Evolutionary conservation across 169 alveolate genomes (phyloP).

Genomic region (Eimeria acervulina): DNA sequence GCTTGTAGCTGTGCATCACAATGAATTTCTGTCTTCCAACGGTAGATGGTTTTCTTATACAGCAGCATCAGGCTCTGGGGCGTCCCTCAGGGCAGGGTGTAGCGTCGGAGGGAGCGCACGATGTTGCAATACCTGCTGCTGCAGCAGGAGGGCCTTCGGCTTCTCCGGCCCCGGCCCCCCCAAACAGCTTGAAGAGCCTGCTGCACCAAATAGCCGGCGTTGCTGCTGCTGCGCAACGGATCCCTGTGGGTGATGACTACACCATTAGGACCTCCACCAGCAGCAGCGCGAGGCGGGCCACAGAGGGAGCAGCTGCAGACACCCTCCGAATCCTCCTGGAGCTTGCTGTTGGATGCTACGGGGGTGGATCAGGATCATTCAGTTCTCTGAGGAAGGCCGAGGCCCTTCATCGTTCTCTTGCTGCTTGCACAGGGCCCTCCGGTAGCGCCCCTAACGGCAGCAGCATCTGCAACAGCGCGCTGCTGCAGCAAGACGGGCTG

Average conservation of each 20-base stretch:
- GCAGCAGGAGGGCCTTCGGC: slow-evolving; percentile 6
- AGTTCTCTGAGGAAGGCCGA: neutral
- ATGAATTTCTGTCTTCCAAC: slow-evolving; percentile 58
- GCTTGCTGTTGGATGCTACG: slow-evolving; percentile 6
- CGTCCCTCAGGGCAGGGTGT: neutral
- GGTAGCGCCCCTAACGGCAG: neutral
- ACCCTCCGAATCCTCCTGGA: slow-evolving; percentile 49
- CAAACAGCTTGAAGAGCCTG: slow-evolving; percentile 45
- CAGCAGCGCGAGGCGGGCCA: slow-evolving; percentile 39
- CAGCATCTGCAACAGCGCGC: slow-evolving; percentile 17
- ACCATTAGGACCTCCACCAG: slow-evolving; percentile 38
- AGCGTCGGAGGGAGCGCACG: neutral
- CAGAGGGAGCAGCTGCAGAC: slow-evolving; percentile 77
- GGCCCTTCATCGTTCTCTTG: slow-evolving; percentile 28
- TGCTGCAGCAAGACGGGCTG: slow-evolving; percentile 33
- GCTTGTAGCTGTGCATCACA: neutral
- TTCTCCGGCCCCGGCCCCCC: neutral
- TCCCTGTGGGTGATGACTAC: slow-evolving; percentile 78
- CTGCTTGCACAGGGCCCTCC: neutral
- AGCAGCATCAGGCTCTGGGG: slow-evolving; percentile 1
- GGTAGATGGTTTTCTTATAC: slow-evolving; percentile 3
- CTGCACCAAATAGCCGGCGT: slow-evolving; percentile 48
- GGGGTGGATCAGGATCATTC: neutral
- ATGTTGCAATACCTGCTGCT: neutral
- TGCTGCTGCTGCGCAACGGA: slow-evolving; percentile 51